Conservation (phyloP, 805 yeast genomes). For the Yarrowia hollandica region DNA sequence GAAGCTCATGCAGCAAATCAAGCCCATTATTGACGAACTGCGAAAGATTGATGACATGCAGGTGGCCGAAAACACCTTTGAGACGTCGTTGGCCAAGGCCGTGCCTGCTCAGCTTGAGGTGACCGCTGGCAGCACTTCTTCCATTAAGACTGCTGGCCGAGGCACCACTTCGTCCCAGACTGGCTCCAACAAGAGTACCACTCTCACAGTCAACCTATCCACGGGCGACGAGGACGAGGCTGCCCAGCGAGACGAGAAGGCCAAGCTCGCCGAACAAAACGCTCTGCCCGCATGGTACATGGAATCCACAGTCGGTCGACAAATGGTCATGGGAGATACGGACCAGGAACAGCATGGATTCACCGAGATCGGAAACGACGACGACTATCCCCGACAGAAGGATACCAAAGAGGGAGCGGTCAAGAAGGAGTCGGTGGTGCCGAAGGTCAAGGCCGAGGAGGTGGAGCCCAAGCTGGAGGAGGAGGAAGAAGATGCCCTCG, state of each 20-base stretch:
- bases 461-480: conserved; percentile 30
- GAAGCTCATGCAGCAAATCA: conserved; percentile 81
- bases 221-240: conserved; percentile 78
- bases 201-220: conserved; percentile 82
- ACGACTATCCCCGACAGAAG: conserved; percentile 44
- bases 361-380: conserved; percentile 21
- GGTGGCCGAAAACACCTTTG: conserved; percentile 87
- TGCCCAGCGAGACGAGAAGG: conserved; percentile 67
- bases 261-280: conserved; percentile 77
- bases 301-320: conserved; percentile 77
- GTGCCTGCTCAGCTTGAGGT: conserved; percentile 60
- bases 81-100: conserved; percentile 74
- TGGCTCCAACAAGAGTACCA: conserved; percentile 37
- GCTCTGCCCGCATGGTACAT: conserved; percentile 97
- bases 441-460: conserved; percentile 33
- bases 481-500: conserved; percentile 60
- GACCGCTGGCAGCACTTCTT: conserved; percentile 30
- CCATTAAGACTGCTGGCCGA: conserved; percentile 31
- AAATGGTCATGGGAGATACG: conserved; percentile 43
- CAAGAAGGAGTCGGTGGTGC: conserved; percentile 42
- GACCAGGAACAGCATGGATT: conserved; percentile 23
- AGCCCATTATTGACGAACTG: conserved; percentile 79
- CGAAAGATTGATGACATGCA: conserved; percentile 78
- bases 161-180: conserved; percentile 27
- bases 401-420: conserved; percentile 49